phyloP scores from a whole-genome alignment of 768 basidiomycete species.

The Termitomyces titanicus region DNA sequence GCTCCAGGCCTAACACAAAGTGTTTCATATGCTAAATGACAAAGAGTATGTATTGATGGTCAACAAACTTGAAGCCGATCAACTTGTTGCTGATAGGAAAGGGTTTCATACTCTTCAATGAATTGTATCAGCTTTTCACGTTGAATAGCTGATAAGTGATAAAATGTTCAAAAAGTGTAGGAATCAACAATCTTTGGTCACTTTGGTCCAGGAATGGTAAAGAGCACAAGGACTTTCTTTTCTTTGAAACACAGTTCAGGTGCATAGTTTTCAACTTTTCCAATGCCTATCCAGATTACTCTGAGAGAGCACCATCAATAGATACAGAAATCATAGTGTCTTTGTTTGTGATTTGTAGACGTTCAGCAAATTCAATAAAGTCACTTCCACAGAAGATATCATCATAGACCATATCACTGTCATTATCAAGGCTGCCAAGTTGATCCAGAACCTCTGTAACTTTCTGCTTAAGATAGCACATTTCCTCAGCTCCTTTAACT shows the following conservation, averaged over 20 bases:
- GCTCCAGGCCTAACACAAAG: constrained; percentile 17
- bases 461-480: constrained; percentile 3
- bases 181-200: constrained; percentile 5
- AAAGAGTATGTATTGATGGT: constrained; percentile 23
- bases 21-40: constrained; percentile 23
- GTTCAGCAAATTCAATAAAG: constrained; percentile 16
- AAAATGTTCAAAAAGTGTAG: neutral
- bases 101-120: constrained; percentile 22
- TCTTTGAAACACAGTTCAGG: no score
- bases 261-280: no score
- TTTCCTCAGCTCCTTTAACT: constrained; percentile 7
- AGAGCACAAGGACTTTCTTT: no score
- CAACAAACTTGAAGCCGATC: constrained; percentile 27
- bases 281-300: no score
- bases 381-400: constrained; percentile 25
- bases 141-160: constrained; percentile 6
- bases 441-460: constrained; percentile 7
- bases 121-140: constrained; percentile 14
- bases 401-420: constrained; percentile 1
- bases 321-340: constrained; percentile 30
- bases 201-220: no score
- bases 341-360: constrained; percentile 18
- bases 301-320: constrained; percentile 34
- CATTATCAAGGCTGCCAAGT: constrained; percentile 5
- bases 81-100: constrained; percentile 21